phyloP scores from a whole-genome alignment of 495 filamentous ascomycete species.

The Lepidopterella palustris region DNA sequence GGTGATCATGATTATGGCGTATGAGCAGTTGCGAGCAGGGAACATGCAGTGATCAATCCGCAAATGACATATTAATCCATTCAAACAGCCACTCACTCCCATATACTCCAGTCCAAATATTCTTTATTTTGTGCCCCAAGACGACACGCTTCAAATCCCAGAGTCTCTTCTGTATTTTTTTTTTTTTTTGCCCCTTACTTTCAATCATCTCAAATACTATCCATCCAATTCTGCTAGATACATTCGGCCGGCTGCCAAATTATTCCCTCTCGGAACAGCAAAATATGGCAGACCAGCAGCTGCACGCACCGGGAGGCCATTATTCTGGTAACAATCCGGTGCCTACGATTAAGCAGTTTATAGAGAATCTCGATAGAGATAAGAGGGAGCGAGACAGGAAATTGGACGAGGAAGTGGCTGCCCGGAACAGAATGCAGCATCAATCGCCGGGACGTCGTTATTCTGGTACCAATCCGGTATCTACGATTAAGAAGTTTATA shows the following conservation, averaged over 20 bases:
- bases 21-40: not conserved
- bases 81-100: not conserved
- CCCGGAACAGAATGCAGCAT: too few species aligned
- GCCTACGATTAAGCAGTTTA: slow-evolving; percentile 79
- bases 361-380: slow-evolving; percentile 67
- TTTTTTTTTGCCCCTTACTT: not conserved
- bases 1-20: not conserved
- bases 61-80: not conserved
- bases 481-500: slow-evolving; percentile 80
- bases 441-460: slow-evolving; percentile 44
- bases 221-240: not conserved
- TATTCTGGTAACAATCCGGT: slow-evolving; percentile 70
- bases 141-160: too few species aligned
- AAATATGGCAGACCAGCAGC: slow-evolving; percentile 33
- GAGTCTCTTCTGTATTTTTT: not conserved
- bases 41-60: not conserved
- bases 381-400: slow-evolving; percentile 68
- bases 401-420: slow-evolving; percentile 61
- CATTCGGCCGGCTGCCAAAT: slow-evolving; percentile 6
- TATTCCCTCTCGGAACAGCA: too few species aligned
- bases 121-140: not conserved
- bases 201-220: too few species aligned
- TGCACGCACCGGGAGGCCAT: slow-evolving; percentile 34
- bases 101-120: not conserved
- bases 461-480: slow-evolving; percentile 67